Base-by-base conservation (phyloP, 1,284 basidiomycete species). In the Ustilago hordei region DNA sequence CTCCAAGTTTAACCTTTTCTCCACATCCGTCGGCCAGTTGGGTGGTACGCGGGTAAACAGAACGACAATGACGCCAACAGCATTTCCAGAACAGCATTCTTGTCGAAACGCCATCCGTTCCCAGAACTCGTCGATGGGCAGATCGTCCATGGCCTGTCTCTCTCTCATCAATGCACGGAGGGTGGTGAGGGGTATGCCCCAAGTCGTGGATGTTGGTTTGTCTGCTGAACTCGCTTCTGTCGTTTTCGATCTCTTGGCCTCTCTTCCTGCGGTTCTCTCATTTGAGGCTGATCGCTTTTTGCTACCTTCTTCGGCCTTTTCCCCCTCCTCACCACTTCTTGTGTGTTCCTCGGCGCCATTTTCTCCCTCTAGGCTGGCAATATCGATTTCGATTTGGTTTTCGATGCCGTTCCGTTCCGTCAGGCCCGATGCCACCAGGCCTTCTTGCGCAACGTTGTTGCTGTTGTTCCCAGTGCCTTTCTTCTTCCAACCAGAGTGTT, bases 41-140 rank as follows among this genome's bases (percentile, higher is more conserved):
- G 34, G 11, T 13, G 61, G 54, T 13, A 32, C 56, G 15, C 66
- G 77, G 4, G 59, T 83, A 35, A 80, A 81, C 6, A 80, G 60
- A 23, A 79, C 61, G 5, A 84, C 78, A 52, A 85, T 80, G 4
- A 84, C 81, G 5, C 84, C 84, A 5, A 85, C 82, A 4, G 81
- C 81, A 55, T 83, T 84, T 4, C 84, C 84, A 2, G 82, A 75
- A 54, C 79, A 82, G 55, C 84, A 86, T 53, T 86, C 84, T 56
- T 86, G 84, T 2, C 84, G 72, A 57, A 81, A 86, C 8, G 67
- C 84, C 82, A 86, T 82, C 1, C 83, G 73, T 55, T 83, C 79
- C 84, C 84, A 86, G 63, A 84, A 86, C 23, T 81, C 81, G 56
- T 82, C 81, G 35, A 81, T 60, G 19, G 74, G 60, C 3, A 83